phyloP scores from a whole-genome alignment of 2,329 filamentous ascomycete genomes.

The Hypoxylon sp. region DNA sequence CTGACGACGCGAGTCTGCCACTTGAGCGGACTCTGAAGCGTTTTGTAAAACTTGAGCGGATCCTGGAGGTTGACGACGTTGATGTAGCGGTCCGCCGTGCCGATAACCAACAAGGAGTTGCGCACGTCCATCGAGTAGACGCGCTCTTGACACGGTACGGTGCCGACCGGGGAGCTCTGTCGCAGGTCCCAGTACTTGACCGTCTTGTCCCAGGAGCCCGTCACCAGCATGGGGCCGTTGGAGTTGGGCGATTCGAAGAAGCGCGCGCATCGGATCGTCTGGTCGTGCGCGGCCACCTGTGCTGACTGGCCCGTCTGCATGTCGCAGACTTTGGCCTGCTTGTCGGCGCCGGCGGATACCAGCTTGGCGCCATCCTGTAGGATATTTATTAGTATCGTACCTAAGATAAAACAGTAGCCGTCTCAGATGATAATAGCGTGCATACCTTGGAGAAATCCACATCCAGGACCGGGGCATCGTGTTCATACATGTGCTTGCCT shows the following conservation, averaged over 20 bases:
- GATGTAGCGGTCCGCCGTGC: constrained; percentile 95
- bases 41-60: constrained; percentile 94
- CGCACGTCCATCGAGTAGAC: constrained; percentile 93
- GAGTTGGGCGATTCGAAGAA: constrained; percentile 76
- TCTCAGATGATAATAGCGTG: background rate
- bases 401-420: background rate
- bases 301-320: constrained; percentile 73
- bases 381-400: constrained; percentile 20
- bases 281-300: constrained; percentile 86
- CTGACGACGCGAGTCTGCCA: constrained; percentile 97
- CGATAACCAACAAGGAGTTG: constrained; percentile 88
- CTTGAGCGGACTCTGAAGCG: constrained; percentile 93
- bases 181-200: constrained; percentile 91
- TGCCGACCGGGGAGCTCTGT: constrained; percentile 71
- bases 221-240: constrained; percentile 84
- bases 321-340: constrained; percentile 89
- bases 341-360: constrained; percentile 89
- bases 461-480: constrained; percentile 85
- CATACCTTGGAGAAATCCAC: constrained; percentile 89
- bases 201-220: constrained; percentile 92
- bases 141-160: constrained; percentile 77
- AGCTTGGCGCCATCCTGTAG: constrained; percentile 88
- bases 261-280: constrained; percentile 80
- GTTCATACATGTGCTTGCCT: constrained; percentile 87
- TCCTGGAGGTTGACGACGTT: constrained; percentile 93